Evolutionary conservation across 2,329 filamentous ascomycete species (phyloP).

Genomic region (Fusarium continuum): DNA sequence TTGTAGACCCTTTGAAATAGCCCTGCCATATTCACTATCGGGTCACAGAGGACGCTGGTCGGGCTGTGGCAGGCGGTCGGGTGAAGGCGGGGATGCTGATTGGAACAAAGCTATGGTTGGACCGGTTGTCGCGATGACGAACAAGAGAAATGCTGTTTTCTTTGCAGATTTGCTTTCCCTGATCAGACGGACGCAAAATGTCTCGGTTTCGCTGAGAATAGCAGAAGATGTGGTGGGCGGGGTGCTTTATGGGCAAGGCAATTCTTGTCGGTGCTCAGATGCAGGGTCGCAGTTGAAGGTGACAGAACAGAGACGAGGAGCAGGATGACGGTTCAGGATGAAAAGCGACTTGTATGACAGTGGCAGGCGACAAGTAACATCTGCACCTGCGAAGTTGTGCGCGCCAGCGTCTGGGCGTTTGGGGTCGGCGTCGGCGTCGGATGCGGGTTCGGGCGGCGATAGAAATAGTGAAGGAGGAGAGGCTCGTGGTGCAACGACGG

Average conservation of each 20-base stretch:
- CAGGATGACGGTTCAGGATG: slow-evolving; percentile 36
- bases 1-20: slow-evolving; percentile 96
- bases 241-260: slow-evolving; percentile 42
- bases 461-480: slow-evolving; percentile 43
- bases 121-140: slow-evolving; percentile 20
- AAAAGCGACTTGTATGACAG: slow-evolving; percentile 44
- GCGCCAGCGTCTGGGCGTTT: slow-evolving; percentile 44
- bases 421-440: slow-evolving; percentile 34
- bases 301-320: slow-evolving; percentile 30
- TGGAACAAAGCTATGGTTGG: slow-evolving; percentile 25
- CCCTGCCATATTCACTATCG: slow-evolving; percentile 74
- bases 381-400: slow-evolving; percentile 41
- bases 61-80: slow-evolving; percentile 38
- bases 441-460: slow-evolving; percentile 39
- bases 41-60: slow-evolving; percentile 33
- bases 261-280: slow-evolving; percentile 43
- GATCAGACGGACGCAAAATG: slow-evolving; percentile 20
- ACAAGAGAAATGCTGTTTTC: slow-evolving; percentile 10
- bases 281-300: slow-evolving; percentile 33
- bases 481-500: slow-evolving; percentile 46
- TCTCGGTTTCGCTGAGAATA: slow-evolving; percentile 31
- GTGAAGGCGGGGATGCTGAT: slow-evolving; percentile 41
- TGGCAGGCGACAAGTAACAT: slow-evolving; percentile 44
- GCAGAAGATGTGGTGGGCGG: slow-evolving; percentile 40
- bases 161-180: slow-evolving; percentile 13